Percentiles rank a stretch among this genome's conserved stretches.
Conservation (phyloP, 306 rosid genomes). For the Corylus avellana region DNA sequence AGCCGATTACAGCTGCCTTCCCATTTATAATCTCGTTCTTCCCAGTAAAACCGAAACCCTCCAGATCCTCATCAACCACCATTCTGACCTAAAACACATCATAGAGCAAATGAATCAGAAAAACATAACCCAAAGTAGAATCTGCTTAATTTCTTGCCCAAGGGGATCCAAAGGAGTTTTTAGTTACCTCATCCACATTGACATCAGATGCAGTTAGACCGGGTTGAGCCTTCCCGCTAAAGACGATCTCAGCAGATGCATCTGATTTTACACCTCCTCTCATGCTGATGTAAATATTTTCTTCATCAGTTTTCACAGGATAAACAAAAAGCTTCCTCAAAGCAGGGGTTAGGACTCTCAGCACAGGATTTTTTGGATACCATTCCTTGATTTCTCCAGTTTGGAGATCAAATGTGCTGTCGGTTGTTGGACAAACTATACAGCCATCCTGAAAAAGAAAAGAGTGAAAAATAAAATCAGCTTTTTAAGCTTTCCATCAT, state of each 20-base stretch:
- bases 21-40: constrained; percentile 89
- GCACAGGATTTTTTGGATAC: constrained; percentile 96
- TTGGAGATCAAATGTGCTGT: constrained; percentile 87
- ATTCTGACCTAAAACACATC: constrained; percentile 60
- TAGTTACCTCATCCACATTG: constrained; percentile 83
- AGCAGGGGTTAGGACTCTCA: constrained; percentile 79
- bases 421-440: constrained; percentile 89
- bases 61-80: constrained; percentile 71
- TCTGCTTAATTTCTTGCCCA: neutral
- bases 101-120: constrained; percentile 17
- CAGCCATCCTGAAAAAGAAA: constrained; percentile 74
- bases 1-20: constrained; percentile 83
- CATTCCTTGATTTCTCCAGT: constrained; percentile 77
- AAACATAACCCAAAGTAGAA: neutral
- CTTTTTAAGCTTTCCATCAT: neutral
- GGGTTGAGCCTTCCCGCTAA: constrained; percentile 93
- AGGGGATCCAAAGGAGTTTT: neutral
- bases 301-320: constrained; percentile 76
- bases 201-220: constrained; percentile 79
- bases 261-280: constrained; percentile 40
- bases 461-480: neutral
- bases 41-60: constrained; percentile 72
- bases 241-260: constrained; percentile 79
- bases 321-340: constrained; percentile 66
- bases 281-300: constrained; percentile 78